Evolutionary conservation across 129 eudicot genomes (phyloP).

Genomic region (Heracleum sosnowskyi): DNA sequence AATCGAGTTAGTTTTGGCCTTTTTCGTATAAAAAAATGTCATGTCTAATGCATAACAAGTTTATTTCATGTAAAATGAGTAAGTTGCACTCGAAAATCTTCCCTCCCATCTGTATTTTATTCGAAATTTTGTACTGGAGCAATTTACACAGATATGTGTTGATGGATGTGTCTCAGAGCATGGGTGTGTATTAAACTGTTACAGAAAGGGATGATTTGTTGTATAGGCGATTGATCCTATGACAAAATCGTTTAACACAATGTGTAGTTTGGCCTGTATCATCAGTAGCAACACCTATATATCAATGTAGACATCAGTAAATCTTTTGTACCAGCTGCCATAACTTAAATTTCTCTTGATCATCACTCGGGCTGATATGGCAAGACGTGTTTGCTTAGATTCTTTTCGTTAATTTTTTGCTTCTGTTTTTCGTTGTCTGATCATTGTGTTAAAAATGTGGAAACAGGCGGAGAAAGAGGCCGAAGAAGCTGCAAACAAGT

Average conservation of each 20-base stretch:
- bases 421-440: background rate
- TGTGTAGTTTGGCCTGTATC: background rate
- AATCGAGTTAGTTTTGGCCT: background rate
- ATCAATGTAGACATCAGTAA: background rate
- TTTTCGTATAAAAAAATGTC: background rate
- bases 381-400: background rate
- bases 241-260: background rate
- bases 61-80: background rate
- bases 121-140: background rate
- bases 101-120: background rate
- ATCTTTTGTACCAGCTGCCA: background rate
- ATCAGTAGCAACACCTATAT: background rate
- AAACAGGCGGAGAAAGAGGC: constrained; percentile 1
- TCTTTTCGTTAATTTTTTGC: background rate
- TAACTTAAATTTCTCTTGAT: background rate
- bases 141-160: background rate
- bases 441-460: background rate
- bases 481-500: background rate
- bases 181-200: background rate
- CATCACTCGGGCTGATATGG: background rate
- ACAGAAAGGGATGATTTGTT: background rate
- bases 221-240: background rate
- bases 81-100: background rate
- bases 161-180: background rate
- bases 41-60: background rate